phyloP scores from a whole-genome alignment of 768 basidiomycete genomes.

The Steccherinum ochraceum region DNA sequence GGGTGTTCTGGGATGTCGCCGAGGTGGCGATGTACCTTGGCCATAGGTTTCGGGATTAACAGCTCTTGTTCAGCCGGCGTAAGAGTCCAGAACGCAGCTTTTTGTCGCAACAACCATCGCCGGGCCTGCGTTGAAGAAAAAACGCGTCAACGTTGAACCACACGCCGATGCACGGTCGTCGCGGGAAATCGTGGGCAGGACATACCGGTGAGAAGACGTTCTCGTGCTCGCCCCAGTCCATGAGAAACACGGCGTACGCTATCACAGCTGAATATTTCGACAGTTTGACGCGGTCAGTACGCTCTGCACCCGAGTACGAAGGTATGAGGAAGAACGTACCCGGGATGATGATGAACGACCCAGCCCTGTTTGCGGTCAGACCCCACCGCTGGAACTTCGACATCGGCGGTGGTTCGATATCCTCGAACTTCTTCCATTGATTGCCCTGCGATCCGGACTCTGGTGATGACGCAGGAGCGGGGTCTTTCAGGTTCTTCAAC shows the following conservation, averaged over 20 bases:
- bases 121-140: constrained; percentile 37
- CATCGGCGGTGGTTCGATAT: no score
- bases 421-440: no score
- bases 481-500: background rate
- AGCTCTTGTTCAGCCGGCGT: constrained; percentile 51
- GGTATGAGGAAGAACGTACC: constrained; percentile 31
- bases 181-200: constrained; percentile 5
- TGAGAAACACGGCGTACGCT: constrained; percentile 53
- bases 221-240: constrained; percentile 65
- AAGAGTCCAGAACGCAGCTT: constrained; percentile 49
- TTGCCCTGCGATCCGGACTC: no score
- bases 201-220: constrained; percentile 66
- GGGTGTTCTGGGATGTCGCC: no score
- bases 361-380: constrained; percentile 35
- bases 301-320: no score
- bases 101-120: constrained; percentile 47
- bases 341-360: constrained; percentile 52
- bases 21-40: no score
- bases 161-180: no score
- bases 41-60: background rate
- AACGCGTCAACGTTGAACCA: background rate
- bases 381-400: constrained; percentile 11
- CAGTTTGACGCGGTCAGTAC: no score
- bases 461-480: background rate
- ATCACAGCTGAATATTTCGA: no score